Conservation (phyloP, 768 basidiomycete genomes). For the Suillus subluteus region DNA sequence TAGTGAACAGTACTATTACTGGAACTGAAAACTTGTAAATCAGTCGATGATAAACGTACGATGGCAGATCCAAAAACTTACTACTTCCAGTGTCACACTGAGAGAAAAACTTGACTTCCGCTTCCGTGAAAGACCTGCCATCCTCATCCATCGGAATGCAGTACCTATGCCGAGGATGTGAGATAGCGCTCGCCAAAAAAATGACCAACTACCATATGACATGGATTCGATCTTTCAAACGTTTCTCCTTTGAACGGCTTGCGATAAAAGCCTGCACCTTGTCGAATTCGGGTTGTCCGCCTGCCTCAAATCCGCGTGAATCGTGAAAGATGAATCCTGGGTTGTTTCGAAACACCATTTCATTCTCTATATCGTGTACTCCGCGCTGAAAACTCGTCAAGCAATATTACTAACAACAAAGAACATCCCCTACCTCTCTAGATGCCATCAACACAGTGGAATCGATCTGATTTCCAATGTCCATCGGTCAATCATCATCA, state of each 20-base stretch:
- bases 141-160: slow-evolving; percentile 1
- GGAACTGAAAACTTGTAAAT: not conserved
- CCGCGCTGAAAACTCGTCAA: not conserved
- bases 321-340: not conserved
- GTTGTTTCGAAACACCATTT: not conserved
- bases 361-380: not conserved
- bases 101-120: not conserved
- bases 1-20: not conserved
- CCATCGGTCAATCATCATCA: not conserved
- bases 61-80: too few relatives aligned
- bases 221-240: not conserved
- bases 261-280: not conserved
- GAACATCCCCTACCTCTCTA: not conserved
- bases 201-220: not conserved
- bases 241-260: not conserved
- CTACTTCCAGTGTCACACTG: not conserved
- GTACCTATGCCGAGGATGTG: not conserved
- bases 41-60: too few relatives aligned
- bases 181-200: not conserved
- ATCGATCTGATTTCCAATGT: not conserved
- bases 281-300: not conserved
- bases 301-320: not conserved
- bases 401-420: not conserved
- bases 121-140: not conserved
- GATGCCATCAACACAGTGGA: not conserved